Base-by-base conservation (phyloP, 495 filamentous ascomycete species). In the Penicillium arizonense region DNA sequence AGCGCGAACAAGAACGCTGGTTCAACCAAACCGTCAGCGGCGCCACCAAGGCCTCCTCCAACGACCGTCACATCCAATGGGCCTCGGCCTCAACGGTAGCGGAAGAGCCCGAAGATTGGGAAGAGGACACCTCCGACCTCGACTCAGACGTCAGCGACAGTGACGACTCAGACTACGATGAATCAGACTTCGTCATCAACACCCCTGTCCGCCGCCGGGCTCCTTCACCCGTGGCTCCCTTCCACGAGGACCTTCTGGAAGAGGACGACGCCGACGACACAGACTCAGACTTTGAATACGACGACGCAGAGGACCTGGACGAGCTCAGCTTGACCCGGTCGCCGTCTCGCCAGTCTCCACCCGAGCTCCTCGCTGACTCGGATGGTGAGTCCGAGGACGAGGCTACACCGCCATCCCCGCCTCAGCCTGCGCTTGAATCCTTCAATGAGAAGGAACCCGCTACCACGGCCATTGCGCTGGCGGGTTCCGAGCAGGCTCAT, bases 1-100 rank as follows among this genome's bases (percentile, higher is more conserved):
- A 98, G 77, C 82, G 84, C 54, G 91, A 97, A 69, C 94, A 97
- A 71, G 94, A 97, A 73, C 87, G 81, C 47, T 97, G 95, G 95
- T 97, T 97, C 85, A 91, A 97, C 82, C 85, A 93, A 73, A 90
- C 89, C 53, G 89, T 97, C 72, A 83, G 78, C 67, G 87, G 87
- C 61, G 90, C 88, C 59, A 72, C 70, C 69, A 76, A 78, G 62
- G 64, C 72, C 50, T 64, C 68, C 42, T 73, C 78, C 47, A 78
- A 82, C 55, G 77, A 86, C 38, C 79, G 77, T 59, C 90, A 90
- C 78, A 84, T 96, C 65, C 87, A 93, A 83, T 96, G 90, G 89
- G 87, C 89, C 38, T 89, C 96, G 58, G 76, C 82, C 41, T 89
- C 96, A 57, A 76, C 82, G 38, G 80, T 92, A 55, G 76, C 82